Percentiles rank a stretch among this genome's conserved stretches.
Conservation (phyloP, 2,329 filamentous ascomycete species). For the Fusarium algeriense region DNA sequence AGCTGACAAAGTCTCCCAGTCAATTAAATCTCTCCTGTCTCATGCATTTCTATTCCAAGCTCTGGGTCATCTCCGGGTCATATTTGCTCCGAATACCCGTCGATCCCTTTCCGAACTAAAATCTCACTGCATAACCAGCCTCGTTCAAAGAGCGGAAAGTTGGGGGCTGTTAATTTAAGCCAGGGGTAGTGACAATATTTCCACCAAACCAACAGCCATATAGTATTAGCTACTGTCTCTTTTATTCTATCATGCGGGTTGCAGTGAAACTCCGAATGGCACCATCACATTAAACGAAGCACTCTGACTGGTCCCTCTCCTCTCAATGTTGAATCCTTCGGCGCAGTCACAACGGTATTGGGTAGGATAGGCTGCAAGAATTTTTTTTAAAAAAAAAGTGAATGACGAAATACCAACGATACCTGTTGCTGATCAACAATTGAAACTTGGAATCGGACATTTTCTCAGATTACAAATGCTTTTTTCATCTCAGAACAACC, state of each 20-base stretch:
- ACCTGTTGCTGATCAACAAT: not conserved
- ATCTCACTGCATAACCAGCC: not conserved
- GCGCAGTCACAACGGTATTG: not conserved
- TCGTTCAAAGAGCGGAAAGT: not conserved
- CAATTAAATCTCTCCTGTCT: not conserved
- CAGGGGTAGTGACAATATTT: not conserved
- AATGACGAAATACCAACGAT: constrained; percentile 1
- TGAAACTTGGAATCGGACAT: not conserved
- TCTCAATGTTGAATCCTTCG: not conserved
- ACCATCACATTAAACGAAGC: not conserved
- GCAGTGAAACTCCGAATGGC: not conserved
- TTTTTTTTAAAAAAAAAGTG: not conserved
- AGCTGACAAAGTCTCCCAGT: not conserved
- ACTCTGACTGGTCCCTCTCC: not conserved
- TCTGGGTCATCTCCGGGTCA: not conserved
- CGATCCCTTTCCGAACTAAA: not conserved
- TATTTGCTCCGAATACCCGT: not conserved
- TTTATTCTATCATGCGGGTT: not conserved
- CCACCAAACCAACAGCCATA: fast-evolving
- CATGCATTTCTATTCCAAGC: not conserved
- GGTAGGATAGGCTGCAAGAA: not conserved
- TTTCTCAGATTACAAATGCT: not conserved
- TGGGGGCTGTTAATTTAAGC: constrained; percentile 2
- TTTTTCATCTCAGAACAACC: not conserved
- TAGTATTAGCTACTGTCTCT: fast-evolving